Conservation (phyloP, 768 basidiomycete species). For the Leccinum aurantiacum region DNA sequence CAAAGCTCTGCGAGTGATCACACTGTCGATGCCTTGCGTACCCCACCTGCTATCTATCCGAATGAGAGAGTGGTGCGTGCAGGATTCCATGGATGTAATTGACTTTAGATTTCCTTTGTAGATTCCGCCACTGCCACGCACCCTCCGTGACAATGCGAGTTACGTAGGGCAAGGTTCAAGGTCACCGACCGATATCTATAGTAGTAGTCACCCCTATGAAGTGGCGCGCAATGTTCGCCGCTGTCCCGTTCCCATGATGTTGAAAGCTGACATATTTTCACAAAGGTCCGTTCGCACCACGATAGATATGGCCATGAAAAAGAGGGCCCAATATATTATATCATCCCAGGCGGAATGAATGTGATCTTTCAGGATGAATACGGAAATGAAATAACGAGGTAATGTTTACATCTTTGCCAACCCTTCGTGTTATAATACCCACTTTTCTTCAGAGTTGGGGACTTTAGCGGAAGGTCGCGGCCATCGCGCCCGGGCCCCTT, state of each 20-base stretch:
- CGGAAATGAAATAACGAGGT: constrained; percentile 67
- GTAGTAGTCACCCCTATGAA: constrained; percentile 19
- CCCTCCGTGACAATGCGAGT: constrained; percentile 13
- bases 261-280: constrained; percentile 11
- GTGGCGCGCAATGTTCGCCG: constrained; percentile 17
- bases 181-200: constrained; percentile 34
- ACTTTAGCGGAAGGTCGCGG: constrained; percentile 39
- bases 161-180: constrained; percentile 17
- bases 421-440: neutral
- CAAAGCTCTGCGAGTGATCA: constrained; percentile 29
- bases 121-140: constrained; percentile 33
- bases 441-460: constrained; percentile 45
- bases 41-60: constrained; percentile 22
- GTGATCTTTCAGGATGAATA: constrained; percentile 68
- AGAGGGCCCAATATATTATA: constrained; percentile 48
- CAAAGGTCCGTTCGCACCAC: constrained; percentile 27
- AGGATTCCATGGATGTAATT: neutral
- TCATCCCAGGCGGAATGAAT: constrained; percentile 63
- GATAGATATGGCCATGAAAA: constrained; percentile 26
- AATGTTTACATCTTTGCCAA: constrained; percentile 7
- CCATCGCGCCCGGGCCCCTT: constrained; percentile 41
- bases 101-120: constrained; percentile 6
- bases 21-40: constrained; percentile 30
- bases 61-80: constrained; percentile 28
- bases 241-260: neutral